These are phyloP conservation scores for Aspergillus biplanus DNA, from an alignment of 495 filamentous ascomycete species.

Conservation along the genomic window DNA sequence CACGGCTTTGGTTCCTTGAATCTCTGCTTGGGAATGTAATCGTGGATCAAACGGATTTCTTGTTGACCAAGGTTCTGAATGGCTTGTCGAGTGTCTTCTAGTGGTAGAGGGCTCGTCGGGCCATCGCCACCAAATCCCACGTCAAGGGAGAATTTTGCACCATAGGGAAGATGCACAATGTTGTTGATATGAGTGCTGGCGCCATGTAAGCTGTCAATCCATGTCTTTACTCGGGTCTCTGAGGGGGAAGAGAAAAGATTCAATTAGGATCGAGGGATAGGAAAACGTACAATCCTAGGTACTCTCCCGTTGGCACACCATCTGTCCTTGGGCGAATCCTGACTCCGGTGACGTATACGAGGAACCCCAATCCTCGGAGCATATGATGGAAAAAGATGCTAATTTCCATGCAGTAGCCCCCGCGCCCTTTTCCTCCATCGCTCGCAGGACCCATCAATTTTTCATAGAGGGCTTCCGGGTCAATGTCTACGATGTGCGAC, in stretches of 20 bases:
- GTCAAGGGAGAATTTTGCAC: constrained; percentile 62
- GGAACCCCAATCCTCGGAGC: constrained; percentile 64
- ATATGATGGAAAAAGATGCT: constrained; percentile 69
- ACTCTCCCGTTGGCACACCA: constrained; percentile 40
- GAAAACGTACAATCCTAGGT: constrained; percentile 42
- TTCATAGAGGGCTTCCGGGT: constrained; percentile 59
- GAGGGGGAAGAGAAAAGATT: background rate
- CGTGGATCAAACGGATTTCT: constrained; percentile 51
- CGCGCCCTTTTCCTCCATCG: constrained; percentile 48
- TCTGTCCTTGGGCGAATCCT: constrained; percentile 39
- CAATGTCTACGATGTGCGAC: constrained; percentile 54
- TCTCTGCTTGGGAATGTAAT: constrained; percentile 50
- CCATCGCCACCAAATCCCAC: constrained; percentile 73
- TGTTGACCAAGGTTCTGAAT: constrained; percentile 51
- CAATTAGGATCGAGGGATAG: background rate
- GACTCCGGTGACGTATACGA: constrained; percentile 55
- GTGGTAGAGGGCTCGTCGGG: constrained; percentile 55
- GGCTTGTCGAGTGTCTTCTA: constrained; percentile 42
- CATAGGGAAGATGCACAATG: constrained; percentile 58
- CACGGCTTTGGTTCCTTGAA: constrained; percentile 52
- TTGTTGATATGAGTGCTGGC: constrained; percentile 71
- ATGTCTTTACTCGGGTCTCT: background rate
- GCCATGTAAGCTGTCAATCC: background rate
- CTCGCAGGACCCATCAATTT: constrained; percentile 59
- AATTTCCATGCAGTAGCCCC: constrained; percentile 80